phyloP scores from a whole-genome alignment of 2,329 filamentous ascomycete species.

The Rhinocladiella similis region DNA sequence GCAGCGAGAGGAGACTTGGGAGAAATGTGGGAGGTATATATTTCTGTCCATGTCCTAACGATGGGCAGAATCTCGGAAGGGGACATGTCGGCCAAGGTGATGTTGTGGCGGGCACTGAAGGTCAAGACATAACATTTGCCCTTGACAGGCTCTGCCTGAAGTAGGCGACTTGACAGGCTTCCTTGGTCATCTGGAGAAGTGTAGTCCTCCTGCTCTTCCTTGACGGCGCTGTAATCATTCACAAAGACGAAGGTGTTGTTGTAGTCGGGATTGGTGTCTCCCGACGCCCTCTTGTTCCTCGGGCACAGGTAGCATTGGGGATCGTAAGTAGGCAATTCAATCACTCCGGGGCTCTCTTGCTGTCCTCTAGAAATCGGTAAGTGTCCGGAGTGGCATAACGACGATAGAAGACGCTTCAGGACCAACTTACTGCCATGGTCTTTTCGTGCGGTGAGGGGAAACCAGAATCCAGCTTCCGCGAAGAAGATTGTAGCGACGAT shows the following conservation, averaged over 20 bases:
- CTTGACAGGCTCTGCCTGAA: conserved; percentile 81
- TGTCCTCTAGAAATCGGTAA: conserved; percentile 71
- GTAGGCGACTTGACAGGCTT: conserved; percentile 72
- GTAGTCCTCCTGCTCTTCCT: conserved; percentile 87
- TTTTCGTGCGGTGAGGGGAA: conserved; percentile 92
- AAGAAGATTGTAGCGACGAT: conserved; percentile 89
- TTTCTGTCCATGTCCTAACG: conserved; percentile 85
- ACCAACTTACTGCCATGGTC: conserved; percentile 89
- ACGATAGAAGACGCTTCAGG: not conserved
- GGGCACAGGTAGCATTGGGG: conserved; percentile 94
- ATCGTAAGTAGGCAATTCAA: conserved; percentile 76
- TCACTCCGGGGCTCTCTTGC: conserved; percentile 70
- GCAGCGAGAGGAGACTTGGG: conserved; percentile 64
- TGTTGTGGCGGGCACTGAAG: conserved; percentile 85
- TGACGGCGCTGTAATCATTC: conserved; percentile 96
- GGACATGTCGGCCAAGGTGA: conserved; percentile 88
- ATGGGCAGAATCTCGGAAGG: conserved; percentile 76
- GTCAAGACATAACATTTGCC: conserved; percentile 97
- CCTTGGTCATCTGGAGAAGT: conserved; percentile 30
- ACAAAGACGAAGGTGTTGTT: conserved; percentile 88
- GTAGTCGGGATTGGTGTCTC: conserved; percentile 84
- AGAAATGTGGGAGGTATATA: conserved; percentile 81
- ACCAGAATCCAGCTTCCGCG: conserved; percentile 90
- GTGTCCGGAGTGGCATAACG: too few species aligned
- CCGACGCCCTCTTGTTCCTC: conserved; percentile 82